Conservation (phyloP, 257 asterid genomes). For the Lycium barbarum region DNA sequence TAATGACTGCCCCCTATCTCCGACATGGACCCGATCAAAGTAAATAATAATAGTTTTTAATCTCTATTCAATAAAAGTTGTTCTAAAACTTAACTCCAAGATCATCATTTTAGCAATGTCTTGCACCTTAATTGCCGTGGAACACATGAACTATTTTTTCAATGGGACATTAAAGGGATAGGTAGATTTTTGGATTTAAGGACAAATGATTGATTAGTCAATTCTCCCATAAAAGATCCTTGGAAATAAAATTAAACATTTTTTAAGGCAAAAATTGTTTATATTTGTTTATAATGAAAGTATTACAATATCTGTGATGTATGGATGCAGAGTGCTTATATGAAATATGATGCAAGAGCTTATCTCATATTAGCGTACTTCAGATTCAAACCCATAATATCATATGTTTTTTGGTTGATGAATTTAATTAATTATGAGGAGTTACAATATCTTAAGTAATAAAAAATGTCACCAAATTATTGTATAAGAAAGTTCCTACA, state of each 20-base stretch:
- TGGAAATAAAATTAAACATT: not conserved
- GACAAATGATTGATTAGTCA: not conserved
- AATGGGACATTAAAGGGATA: not conserved
- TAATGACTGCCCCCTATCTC: too few species aligned
- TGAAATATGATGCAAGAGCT: not conserved
- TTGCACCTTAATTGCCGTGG: not conserved
- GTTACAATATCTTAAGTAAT: not conserved
- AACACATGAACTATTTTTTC: not conserved
- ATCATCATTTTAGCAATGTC: not conserved
- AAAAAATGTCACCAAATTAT: not conserved
- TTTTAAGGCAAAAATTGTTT: not conserved
- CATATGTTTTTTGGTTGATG: not conserved
- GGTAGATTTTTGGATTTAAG: not conserved
- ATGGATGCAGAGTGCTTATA: not conserved
- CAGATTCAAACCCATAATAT: not conserved
- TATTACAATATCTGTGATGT: not conserved
- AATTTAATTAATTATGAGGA: not conserved
- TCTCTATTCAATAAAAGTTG: not conserved
- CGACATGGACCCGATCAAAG: not conserved
- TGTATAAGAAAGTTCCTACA: constrained; percentile 3
- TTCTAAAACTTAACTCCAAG: not conserved
- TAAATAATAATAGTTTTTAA: not conserved
- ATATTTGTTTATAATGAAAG: not conserved
- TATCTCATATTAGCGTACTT: not conserved
- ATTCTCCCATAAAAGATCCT: not conserved